Conservation (phyloP, 192 early-diverging fungal species). For the Chytriomyces sp. region DNA sequence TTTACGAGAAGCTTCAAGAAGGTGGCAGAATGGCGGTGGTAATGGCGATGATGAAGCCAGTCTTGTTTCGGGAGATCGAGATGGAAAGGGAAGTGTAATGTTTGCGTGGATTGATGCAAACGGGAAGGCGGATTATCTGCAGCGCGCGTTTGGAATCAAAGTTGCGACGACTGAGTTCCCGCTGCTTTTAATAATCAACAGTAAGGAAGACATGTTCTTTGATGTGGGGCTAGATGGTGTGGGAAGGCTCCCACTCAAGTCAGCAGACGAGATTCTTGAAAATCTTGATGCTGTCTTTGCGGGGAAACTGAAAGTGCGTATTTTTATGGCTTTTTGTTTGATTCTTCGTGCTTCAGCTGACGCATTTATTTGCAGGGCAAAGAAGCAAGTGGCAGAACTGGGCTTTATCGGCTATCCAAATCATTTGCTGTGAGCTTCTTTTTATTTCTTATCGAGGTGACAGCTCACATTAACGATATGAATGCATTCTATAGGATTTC, state of each 20-base stretch:
- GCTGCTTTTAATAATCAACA: slow-evolving; percentile 44
- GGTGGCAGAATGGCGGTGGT: neutral
- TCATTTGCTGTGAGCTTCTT: neutral
- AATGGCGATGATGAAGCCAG: slow-evolving; percentile 1
- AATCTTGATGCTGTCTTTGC: slow-evolving; percentile 6
- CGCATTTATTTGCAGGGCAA: too few relatives aligned
- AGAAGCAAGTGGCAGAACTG: too few relatives aligned
- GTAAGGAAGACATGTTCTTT: slow-evolving; percentile 51
- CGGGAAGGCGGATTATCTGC: slow-evolving; percentile 43
- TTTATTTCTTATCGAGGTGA: neutral
- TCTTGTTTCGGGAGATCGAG: slow-evolving; percentile 41
- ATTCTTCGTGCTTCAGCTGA: too few relatives aligned
- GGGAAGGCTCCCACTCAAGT: neutral
- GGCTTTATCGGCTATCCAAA: too few relatives aligned
- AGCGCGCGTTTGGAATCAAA: slow-evolving; percentile 51
- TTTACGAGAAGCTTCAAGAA: slow-evolving; percentile 3
- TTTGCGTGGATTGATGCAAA: slow-evolving; percentile 53
- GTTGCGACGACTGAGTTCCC: slow-evolving; percentile 32
- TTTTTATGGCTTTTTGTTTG: neutral
- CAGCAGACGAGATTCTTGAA: neutral
- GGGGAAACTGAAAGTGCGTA: slow-evolving; percentile 8
- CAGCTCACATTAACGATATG: neutral
- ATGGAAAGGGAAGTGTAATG: slow-evolving; percentile 11
- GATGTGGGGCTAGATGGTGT: slow-evolving; percentile 35
- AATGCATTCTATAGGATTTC: neutral